Evolutionary conservation across 805 yeast species (phyloP).

Genomic region (Wickerhamomyces rabaulensis): DNA sequence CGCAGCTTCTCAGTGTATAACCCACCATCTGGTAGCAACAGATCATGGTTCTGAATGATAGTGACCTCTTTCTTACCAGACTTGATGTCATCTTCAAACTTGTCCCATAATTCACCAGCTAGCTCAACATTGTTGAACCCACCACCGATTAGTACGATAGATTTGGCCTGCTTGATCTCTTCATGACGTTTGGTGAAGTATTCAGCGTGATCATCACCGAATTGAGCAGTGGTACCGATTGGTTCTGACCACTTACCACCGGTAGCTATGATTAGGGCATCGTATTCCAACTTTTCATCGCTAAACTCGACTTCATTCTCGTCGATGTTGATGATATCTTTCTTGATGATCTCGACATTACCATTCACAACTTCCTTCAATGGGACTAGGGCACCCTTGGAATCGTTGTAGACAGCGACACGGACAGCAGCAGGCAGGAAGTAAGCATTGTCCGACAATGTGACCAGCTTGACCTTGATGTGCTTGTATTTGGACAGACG

Average conservation of each 20-base stretch:
- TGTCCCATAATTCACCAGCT: constrained; percentile 23
- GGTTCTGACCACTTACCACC: constrained; percentile 29
- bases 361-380: constrained; percentile 16
- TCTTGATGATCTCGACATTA: constrained; percentile 19
- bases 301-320: constrained; percentile 11
- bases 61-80: constrained; percentile 19
- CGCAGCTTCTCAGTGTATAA: constrained; percentile 13
- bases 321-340: constrained; percentile 17
- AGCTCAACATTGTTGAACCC: constrained; percentile 26
- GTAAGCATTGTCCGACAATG: constrained; percentile 12
- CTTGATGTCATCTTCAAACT: constrained; percentile 12
- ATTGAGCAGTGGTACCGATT: constrained; percentile 13
- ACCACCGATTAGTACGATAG: constrained; percentile 26
- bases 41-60: constrained; percentile 18
- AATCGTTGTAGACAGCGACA: constrained; percentile 15
- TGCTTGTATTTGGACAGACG: constrained; percentile 7
- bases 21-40: constrained; percentile 7
- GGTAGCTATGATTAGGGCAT: constrained; percentile 26
- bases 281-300: constrained; percentile 14
- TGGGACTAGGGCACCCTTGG: constrained; percentile 13
- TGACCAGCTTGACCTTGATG: constrained; percentile 11
- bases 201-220: constrained; percentile 11
- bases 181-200: constrained; percentile 13
- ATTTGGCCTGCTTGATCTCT: constrained; percentile 18
- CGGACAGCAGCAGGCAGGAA: constrained; percentile 14